phyloP scores from a whole-genome alignment of 257 asterid species.

The Ehretia macrophylla region DNA sequence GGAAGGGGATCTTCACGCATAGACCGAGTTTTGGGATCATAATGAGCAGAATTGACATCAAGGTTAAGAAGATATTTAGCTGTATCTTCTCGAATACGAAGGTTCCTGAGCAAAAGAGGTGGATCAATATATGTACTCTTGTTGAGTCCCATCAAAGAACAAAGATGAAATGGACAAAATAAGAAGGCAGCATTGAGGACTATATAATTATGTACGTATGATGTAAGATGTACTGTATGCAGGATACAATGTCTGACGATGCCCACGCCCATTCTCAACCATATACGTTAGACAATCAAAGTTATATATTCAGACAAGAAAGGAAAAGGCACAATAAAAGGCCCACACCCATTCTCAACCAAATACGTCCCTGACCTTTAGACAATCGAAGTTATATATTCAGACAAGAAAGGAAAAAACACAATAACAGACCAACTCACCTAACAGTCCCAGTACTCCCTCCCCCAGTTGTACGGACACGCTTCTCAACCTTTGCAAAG shows the following conservation, averaged over 20 bases:
- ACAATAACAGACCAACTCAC: conserved; percentile 17
- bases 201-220: no score
- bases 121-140: conserved; percentile 1
- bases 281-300: background rate
- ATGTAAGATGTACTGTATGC: no score
- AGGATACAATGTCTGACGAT: no score
- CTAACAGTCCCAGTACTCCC: conserved; percentile 91
- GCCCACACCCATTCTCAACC: background rate
- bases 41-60: conserved; percentile 68
- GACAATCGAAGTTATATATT: background rate
- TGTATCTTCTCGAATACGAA: conserved; percentile 78
- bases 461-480: conserved; percentile 90
- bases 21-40: conserved; percentile 76
- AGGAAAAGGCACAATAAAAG: background rate
- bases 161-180: background rate
- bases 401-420: background rate
- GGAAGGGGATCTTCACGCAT: conserved; percentile 93
- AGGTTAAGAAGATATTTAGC: conserved; percentile 81
- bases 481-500: conserved; percentile 80
- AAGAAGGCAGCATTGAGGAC: background rate
- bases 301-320: background rate
- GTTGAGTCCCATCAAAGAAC: background rate
- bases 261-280: background rate
- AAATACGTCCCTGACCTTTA: background rate
- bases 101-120: conserved; percentile 38